Evolutionary conservation across 768 basidiomycete species (phyloP), one percentile per base, ranked within the genome.

Genomic region (Agaricus subrufescens): DNA sequence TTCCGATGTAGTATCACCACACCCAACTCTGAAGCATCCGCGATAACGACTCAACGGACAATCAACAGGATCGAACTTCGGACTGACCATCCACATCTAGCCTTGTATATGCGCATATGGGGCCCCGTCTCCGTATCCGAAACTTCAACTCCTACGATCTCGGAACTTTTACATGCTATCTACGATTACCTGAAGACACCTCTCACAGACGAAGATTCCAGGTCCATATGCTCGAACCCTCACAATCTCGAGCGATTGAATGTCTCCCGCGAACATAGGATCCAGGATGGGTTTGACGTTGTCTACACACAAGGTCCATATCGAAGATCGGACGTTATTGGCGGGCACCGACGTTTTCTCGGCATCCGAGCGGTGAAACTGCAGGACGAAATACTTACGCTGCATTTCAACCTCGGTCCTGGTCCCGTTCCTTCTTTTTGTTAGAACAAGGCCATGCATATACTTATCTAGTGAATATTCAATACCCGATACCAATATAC

Each of bases 261-360:
- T 6, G 51, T 48, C 29, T 66, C 74, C 10, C 70, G 69, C 19
- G 57, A 61, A 40, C 52, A 63, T 29, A 74, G 82, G 54, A 73
- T 73, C 50, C 65, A 64, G 27, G 70, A 74, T 23, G 71, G 75
- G 5, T 62, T 63, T 52, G 74, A 75, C 27, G 58, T 50, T 6
- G 26, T 84, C 7, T 64, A 68, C 11, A 72, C 63, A 2, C 60
- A 58, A 40, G 64, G 71, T 48, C 77, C 78, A 0, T 77, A 76
- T 51, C 73, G 64, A 60, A 72, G 84, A 37, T 73, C 78, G 42
- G 84, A 86, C 64, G 72, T 74, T 46, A 60, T 85, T 31, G 82
- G 81, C 1, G 70, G 71, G 39, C 67, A 71, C 51, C 71, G 74
- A 54, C 64, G 69, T 50, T 84, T 77, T 63, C 74, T 76, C 64